Base-by-base conservation (phyloP, 345 rosid genomes). In the Pelargonium nanum region DNA sequence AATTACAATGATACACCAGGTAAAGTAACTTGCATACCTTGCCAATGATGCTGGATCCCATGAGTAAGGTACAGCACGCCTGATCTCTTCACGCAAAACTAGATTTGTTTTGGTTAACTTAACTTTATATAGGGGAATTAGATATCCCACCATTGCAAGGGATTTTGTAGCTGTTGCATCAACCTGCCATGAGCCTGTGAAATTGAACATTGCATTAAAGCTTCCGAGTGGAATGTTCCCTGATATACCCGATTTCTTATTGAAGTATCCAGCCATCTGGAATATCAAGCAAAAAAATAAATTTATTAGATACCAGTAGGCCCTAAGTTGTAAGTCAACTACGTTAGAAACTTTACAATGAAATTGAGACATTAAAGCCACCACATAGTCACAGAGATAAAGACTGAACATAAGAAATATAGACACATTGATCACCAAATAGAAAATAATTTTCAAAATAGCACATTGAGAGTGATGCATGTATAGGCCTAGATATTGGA, bases 11-110 rank as follows among this genome's bases (percentile, higher is more conserved):
- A 8, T 16, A 10, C 26, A 28, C 12, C 12, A 19, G 61, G 23
- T 56, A 21, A 3, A 8, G 59, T 13, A 34, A 66, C 22, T 1
- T 59, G 30, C 53, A 66, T 80, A 86, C 98, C 86, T 87, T 61
- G 99, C 97, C 81, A 93, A 74, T 23, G 87, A 81, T 68, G 97
- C 84, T n/a, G 97, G 96, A 79, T 93, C 99, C 99, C 99, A 93
- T 0, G 96, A 76, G 74, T 85, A 78, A 69, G 97, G 99, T 76
- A 89, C 92, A 67, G 95, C 88, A 17, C 51, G 84, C 65, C 77
- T 83, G 64, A 89, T 71, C 70, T 89, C 96, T 16, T 89, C 85
- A 22, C 24, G 70, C 51, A 85, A 69, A 65, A 75, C 73, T 67
- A 93, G 64, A 66, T 76, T 79, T 53, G 65, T 72, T 67, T 79